Percentiles rank a stretch among this genome's conserved stretches.
phyloP scores from a whole-genome alignment of 139 green algal genomes.

The Eudorina sp. region DNA sequence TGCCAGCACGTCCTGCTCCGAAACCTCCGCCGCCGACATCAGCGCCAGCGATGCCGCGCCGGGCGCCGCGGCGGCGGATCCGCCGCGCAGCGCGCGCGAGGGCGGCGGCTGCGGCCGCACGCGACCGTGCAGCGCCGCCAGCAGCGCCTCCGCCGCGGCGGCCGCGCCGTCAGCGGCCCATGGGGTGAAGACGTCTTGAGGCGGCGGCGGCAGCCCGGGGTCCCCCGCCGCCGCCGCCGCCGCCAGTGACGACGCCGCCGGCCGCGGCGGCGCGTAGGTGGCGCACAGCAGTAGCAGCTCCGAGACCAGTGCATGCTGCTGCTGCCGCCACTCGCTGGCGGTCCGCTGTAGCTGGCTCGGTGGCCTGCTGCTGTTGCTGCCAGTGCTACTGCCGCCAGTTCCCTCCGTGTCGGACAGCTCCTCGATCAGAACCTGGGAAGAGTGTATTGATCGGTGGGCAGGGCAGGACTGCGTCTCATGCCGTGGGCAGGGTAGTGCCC shows the following conservation, averaged over 20 bases:
- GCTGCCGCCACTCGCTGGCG: neutral
- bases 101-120: neutral
- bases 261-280: slow-evolving; percentile 9
- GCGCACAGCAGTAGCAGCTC: slow-evolving; percentile 11
- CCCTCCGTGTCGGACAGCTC: slow-evolving; percentile 8
- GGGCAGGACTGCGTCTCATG: no score
- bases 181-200: neutral
- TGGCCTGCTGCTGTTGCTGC: neutral
- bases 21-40: neutral
- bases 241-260: neutral
- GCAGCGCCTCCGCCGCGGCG: neutral
- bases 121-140: neutral
- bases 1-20: slow-evolving; percentile 36
- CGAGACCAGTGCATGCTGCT: neutral
- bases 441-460: no score
- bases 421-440: slow-evolving; percentile 18
- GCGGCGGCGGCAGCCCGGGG: slow-evolving; percentile 16
- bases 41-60: slow-evolving; percentile 14
- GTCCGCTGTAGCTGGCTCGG: neutral
- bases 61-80: neutral
- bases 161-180: neutral
- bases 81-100: neutral
- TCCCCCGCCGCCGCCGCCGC: neutral
- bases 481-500: no score
- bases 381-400: no score